These are phyloP conservation scores for Ascochyta clinopodiicola DNA, from an alignment of 2,329 filamentous ascomycete genomes.

Conservation along the genomic window DNA sequence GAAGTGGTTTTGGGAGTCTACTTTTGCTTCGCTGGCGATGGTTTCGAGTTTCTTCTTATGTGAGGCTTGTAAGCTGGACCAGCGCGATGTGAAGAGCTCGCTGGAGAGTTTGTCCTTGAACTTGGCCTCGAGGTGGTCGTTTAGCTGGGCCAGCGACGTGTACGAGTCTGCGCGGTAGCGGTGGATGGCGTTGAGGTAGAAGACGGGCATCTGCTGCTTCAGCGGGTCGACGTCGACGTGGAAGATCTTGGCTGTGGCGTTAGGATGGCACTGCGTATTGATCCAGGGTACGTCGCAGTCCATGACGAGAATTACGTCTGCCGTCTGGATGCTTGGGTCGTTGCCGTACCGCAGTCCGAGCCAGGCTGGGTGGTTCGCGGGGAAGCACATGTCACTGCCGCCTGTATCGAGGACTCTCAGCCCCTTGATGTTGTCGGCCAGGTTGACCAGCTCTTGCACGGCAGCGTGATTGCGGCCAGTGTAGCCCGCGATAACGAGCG, in stretches of 20 bases:
- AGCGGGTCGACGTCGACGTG: conserved; percentile 72
- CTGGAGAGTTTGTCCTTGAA: conserved; percentile 49
- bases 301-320: conserved; percentile 83
- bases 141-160: conserved; percentile 72
- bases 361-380: conserved; percentile 61
- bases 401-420: conserved; percentile 77
- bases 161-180: conserved; percentile 60
- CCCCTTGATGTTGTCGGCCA: conserved; percentile 72
- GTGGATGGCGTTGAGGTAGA: conserved; percentile 61
- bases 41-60: conserved; percentile 65
- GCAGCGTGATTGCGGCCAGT: conserved; percentile 71
- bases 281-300: conserved; percentile 96
- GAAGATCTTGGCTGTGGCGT: conserved; percentile 62
- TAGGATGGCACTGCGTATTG: conserved; percentile 72
- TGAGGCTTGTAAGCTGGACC: conserved; percentile 62
- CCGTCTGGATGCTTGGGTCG: conserved; percentile 74
- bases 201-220: conserved; percentile 67
- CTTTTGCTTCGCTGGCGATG: conserved; percentile 65
- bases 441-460: conserved; percentile 66
- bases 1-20: conserved; percentile 68
- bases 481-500: conserved; percentile 75
- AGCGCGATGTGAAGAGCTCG: conserved; percentile 54
- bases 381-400: conserved; percentile 83
- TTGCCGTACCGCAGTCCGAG: conserved; percentile 73
- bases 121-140: conserved; percentile 61